Evolutionary conservation across 805 yeast species (phyloP).

Genomic region (Candida nemodendra): DNA sequence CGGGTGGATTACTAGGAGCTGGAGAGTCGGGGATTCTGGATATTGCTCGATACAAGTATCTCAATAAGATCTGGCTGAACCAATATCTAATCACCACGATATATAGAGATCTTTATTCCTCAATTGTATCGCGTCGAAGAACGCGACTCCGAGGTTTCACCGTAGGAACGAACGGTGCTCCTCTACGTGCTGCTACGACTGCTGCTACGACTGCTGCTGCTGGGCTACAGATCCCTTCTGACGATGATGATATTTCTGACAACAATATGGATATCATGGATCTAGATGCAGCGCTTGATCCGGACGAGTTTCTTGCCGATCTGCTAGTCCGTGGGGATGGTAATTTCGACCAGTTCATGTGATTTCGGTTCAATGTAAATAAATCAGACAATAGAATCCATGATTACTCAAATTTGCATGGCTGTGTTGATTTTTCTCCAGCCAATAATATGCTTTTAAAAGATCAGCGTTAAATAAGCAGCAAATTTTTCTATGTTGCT

Average conservation of each 20-base stretch:
- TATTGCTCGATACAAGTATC: slow-evolving; percentile 49
- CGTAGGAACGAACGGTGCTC: neutral
- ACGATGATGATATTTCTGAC: slow-evolving; percentile 20
- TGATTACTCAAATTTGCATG: neutral
- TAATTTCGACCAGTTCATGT: slow-evolving; percentile 8
- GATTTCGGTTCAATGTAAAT: neutral
- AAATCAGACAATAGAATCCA: too few species aligned
- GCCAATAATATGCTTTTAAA: neutral
- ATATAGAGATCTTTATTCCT: slow-evolving; percentile 15
- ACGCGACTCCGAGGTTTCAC: slow-evolving; percentile 1
- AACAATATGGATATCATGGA: slow-evolving; percentile 7
- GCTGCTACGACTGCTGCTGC: too few species aligned
- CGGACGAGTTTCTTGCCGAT: slow-evolving; percentile 18
- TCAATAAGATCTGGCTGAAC: slow-evolving; percentile 60
- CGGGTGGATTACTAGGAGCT: slow-evolving; percentile 50
- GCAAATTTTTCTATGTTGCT: too few species aligned
- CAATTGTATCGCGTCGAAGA: too few species aligned
- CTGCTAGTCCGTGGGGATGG: slow-evolving; percentile 17
- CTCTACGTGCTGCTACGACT: too few species aligned
- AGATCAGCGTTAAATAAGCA: neutral
- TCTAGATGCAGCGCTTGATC: slow-evolving; percentile 13
- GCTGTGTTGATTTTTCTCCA: neutral
- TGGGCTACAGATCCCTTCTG: slow-evolving; percentile 14
- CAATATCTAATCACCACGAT: slow-evolving; percentile 32
- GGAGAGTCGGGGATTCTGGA: slow-evolving; percentile 57